phyloP scores from a whole-genome alignment of 2,329 filamentous ascomycete genomes.

The Hypoxylon sp. region DNA sequence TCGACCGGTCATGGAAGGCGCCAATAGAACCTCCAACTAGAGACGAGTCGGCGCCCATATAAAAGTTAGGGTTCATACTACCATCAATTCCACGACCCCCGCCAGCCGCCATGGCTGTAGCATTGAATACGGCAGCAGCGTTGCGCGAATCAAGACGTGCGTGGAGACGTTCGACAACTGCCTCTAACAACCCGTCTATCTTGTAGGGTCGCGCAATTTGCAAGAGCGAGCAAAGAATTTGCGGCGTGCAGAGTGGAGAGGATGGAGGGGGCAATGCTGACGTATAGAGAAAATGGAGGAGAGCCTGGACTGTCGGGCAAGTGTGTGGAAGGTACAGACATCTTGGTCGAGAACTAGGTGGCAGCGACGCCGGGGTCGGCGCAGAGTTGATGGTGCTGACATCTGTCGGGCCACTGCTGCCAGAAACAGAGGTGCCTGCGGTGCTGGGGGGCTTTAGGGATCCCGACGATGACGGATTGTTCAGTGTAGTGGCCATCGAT shows the following conservation, averaged over 20 bases:
- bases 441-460: slow-evolving; percentile 63
- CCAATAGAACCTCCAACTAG: slow-evolving; percentile 46
- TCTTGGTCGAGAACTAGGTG: slow-evolving; percentile 79
- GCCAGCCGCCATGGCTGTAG: slow-evolving; percentile 96
- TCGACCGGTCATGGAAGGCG: slow-evolving; percentile 50
- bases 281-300: slow-evolving; percentile 95
- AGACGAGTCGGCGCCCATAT: slow-evolving; percentile 62
- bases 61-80: slow-evolving; percentile 74
- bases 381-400: slow-evolving; percentile 67
- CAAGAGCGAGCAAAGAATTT: slow-evolving; percentile 94
- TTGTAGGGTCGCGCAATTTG: slow-evolving; percentile 95
- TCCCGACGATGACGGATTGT: slow-evolving; percentile 54
- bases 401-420: slow-evolving; percentile 59
- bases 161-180: slow-evolving; percentile 91
- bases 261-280: slow-evolving; percentile 84
- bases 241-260: slow-evolving; percentile 88
- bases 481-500: slow-evolving; percentile 62
- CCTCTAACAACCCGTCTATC: slow-evolving; percentile 91
- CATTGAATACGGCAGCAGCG: slow-evolving; percentile 97
- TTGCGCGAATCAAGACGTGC: slow-evolving; percentile 92
- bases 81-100: slow-evolving; percentile 87
- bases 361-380: slow-evolving; percentile 70
- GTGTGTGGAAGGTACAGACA: slow-evolving; percentile 96
- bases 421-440: slow-evolving; percentile 62
- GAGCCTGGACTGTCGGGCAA: slow-evolving; percentile 86